phyloP scores from a whole-genome alignment of 2,329 filamentous ascomycete species.

The Botryotinia convoluta region DNA sequence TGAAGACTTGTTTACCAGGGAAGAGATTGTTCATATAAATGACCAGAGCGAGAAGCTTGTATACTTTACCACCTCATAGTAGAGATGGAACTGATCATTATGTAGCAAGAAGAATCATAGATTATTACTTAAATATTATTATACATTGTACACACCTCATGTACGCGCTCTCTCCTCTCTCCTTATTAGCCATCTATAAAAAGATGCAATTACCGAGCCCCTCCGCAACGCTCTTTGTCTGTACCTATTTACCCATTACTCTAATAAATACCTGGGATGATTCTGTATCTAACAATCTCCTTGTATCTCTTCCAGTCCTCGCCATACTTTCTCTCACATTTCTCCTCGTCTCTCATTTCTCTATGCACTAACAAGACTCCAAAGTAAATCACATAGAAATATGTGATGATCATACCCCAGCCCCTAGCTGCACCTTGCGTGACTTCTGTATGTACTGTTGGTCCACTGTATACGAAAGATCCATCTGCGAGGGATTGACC shows the following conservation, averaged over 20 bases:
- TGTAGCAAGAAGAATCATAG: not conserved
- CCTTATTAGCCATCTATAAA: not conserved
- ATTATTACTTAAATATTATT: not conserved
- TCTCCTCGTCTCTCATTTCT: slow-evolving; percentile 83
- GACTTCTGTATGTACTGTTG: slow-evolving; percentile 60
- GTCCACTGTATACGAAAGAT: slow-evolving; percentile 50
- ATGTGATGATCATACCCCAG: slow-evolving; percentile 85
- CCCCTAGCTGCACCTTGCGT: slow-evolving; percentile 71
- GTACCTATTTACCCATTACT: not conserved
- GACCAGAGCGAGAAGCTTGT: not conserved
- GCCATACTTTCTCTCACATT: slow-evolving; percentile 88
- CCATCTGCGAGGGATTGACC: slow-evolving; percentile 49
- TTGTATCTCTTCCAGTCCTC: slow-evolving; percentile 90
- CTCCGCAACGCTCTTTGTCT: not conserved
- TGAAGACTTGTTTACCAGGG: not conserved
- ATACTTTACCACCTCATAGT: not conserved
- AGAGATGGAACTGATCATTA: not conserved
- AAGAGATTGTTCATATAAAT: not conserved
- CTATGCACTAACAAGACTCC: slow-evolving; percentile 81
- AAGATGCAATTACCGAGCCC: not conserved
- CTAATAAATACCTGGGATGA: slow-evolving; percentile 82
- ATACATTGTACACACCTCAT: not conserved
- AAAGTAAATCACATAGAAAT: slow-evolving; percentile 95
- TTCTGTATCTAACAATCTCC: slow-evolving; percentile 66
- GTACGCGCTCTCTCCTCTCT: not conserved